Conservation (phyloP, 331 rosid species). For the Stylosanthes scabra region DNA sequence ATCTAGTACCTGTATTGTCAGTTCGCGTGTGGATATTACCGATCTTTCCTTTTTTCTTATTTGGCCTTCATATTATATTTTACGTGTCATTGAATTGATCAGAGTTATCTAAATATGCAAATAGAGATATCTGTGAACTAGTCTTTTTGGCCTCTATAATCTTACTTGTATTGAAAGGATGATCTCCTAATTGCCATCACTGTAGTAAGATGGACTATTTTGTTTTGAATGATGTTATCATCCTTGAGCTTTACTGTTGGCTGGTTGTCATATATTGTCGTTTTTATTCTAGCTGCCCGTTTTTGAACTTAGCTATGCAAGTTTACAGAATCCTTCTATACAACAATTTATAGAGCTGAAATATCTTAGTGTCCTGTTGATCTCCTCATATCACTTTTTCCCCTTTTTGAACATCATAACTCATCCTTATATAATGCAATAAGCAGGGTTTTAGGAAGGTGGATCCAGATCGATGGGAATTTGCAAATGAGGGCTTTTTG, state of each 20-base stretch:
- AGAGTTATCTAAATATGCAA: background rate
- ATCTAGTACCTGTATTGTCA: background rate
- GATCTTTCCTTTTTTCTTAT: background rate
- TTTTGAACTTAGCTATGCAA: constrained; percentile 19
- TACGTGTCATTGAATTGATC: background rate
- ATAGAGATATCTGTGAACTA: background rate
- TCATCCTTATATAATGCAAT: constrained; percentile 38
- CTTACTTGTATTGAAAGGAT: constrained; percentile 16
- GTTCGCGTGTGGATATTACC: background rate
- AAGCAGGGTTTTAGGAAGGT: constrained; percentile 95
- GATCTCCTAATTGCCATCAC: constrained; percentile 21
- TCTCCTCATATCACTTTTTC: background rate
- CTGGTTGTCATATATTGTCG: background rate
- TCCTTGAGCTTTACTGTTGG: constrained; percentile 10
- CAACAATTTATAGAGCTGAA: background rate
- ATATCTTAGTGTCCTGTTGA: constrained; percentile 24
- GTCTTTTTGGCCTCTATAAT: background rate
- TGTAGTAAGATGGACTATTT: constrained; percentile 1
- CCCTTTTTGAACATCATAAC: constrained; percentile 21
- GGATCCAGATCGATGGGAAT: constrained; percentile 99
- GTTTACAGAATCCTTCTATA: constrained; percentile 20
- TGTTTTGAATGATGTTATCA: background rate
- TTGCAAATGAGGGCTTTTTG: constrained; percentile 93
- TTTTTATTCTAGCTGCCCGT: constrained; percentile 17
- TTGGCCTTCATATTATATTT: background rate